phyloP scores from a whole-genome alignment of 805 yeast genomes.

The Starmerella davenportii region DNA sequence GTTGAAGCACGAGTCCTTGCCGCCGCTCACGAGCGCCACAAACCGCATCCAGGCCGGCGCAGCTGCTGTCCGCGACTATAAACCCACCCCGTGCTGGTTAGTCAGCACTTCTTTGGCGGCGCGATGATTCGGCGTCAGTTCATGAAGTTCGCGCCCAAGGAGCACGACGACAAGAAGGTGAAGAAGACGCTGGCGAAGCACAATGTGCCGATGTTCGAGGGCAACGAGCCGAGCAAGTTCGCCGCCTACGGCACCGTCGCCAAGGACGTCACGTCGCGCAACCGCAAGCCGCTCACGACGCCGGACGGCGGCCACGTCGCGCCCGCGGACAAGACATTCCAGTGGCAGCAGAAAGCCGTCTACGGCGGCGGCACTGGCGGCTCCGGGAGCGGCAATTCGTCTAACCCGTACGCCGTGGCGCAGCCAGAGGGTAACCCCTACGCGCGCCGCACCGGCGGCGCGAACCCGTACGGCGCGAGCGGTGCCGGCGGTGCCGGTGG shows the following conservation, averaged over 20 bases:
- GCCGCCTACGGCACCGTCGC: constrained; percentile 36
- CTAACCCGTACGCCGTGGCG: constrained; percentile 12
- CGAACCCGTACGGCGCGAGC: constrained; percentile 1
- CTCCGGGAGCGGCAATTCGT: neutral
- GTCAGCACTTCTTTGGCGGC: neutral
- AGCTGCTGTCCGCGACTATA: neutral
- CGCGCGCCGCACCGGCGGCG: constrained; percentile 2
- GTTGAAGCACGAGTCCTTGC: constrained; percentile 88
- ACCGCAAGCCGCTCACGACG: constrained; percentile 9
- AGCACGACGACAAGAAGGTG: constrained; percentile 33
- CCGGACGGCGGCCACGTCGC: constrained; percentile 12
- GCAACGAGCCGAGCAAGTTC: constrained; percentile 30
- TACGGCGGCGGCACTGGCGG: constrained; percentile 12
- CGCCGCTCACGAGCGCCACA: constrained; percentile 84
- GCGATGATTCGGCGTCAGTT: constrained; percentile 21
- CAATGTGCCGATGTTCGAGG: constrained; percentile 29
- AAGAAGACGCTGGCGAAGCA: constrained; percentile 25
- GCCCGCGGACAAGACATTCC: constrained; percentile 13
- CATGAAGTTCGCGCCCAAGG: constrained; percentile 30
- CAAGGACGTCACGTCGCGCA: constrained; percentile 23
- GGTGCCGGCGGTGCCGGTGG: neutral
- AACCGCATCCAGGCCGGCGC: constrained; percentile 64
- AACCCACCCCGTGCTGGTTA: neutral
- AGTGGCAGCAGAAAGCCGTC: constrained; percentile 14
- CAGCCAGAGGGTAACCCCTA: constrained; percentile 17